Percentiles rank a stretch among this genome's conserved stretches.
Evolutionary conservation across 2,329 filamentous ascomycete genomes (phyloP).

Genomic region (Fusarium sp.): DNA sequence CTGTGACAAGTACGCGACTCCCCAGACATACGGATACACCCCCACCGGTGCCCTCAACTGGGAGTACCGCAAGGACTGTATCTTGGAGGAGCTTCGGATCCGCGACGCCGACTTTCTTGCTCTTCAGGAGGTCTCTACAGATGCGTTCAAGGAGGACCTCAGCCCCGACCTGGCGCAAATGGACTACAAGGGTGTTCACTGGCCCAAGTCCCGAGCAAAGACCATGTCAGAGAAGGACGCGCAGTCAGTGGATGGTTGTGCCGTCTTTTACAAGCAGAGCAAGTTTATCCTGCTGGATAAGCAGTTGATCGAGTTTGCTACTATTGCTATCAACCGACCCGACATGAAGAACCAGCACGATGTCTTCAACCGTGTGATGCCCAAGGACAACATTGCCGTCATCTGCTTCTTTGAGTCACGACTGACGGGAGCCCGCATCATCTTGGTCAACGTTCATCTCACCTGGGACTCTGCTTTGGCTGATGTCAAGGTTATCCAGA

Average conservation of each 20-base stretch:
- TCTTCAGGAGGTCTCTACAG: slow-evolving; percentile 92
- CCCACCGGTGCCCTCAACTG: slow-evolving; percentile 84
- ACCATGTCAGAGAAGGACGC: slow-evolving; percentile 94
- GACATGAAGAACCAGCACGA: slow-evolving; percentile 98
- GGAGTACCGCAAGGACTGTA: slow-evolving; percentile 86
- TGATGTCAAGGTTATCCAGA: slow-evolving; percentile 97
- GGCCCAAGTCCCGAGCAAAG: slow-evolving; percentile 88
- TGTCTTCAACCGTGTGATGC: slow-evolving; percentile 98
- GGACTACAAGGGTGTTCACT: slow-evolving; percentile 95
- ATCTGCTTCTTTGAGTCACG: slow-evolving; percentile 94
- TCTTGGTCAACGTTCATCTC: slow-evolving; percentile 93
- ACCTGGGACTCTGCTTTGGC: slow-evolving; percentile 93
- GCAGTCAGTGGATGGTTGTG: slow-evolving; percentile 92
- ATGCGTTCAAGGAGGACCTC: slow-evolving; percentile 93
- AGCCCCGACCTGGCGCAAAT: slow-evolving; percentile 85
- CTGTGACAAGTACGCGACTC: slow-evolving; percentile 92
- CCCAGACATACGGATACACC: slow-evolving; percentile 89
- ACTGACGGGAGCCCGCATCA: slow-evolving; percentile 87
- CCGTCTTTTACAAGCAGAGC: slow-evolving; percentile 94
- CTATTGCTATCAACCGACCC: slow-evolving; percentile 91
- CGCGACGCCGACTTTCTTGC: slow-evolving; percentile 91
- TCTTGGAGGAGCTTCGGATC: slow-evolving; percentile 83
- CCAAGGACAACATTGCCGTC: slow-evolving; percentile 95
- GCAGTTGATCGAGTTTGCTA: slow-evolving; percentile 91
- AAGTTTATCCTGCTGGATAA: slow-evolving; percentile 97